Evolutionary conservation across 495 filamentous ascomycete genomes (phyloP).

Genomic region (Lasiosphaeria miniovina): DNA sequence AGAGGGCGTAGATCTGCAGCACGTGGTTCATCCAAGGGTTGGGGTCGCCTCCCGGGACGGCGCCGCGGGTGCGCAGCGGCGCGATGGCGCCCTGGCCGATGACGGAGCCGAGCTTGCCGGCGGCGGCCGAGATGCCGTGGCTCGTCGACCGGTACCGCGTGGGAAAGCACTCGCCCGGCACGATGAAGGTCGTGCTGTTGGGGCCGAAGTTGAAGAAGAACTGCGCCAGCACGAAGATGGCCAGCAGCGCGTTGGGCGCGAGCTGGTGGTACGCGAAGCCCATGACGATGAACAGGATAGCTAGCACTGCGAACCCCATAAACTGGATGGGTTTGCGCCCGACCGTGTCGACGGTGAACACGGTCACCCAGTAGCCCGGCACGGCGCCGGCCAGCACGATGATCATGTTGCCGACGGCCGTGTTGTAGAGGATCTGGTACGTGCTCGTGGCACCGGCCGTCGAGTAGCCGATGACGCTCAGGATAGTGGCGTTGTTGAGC

Average conservation of each 20-base stretch:
- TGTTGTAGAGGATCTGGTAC: slow-evolving; percentile 67
- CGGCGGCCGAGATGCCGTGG: slow-evolving; percentile 78
- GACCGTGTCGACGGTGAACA: slow-evolving; percentile 64
- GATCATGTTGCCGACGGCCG: slow-evolving; percentile 71
- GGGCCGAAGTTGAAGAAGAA: slow-evolving; percentile 72
- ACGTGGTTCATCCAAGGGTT: slow-evolving; percentile 75
- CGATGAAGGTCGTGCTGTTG: slow-evolving; percentile 86
- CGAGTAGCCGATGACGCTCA: slow-evolving; percentile 65
- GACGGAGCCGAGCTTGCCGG: slow-evolving; percentile 59
- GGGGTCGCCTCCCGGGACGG: slow-evolving; percentile 34
- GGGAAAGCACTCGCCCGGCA: slow-evolving; percentile 87
- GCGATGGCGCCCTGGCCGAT: slow-evolving; percentile 53
- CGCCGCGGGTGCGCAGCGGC: slow-evolving; percentile 47
- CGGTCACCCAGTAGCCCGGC: slow-evolving; percentile 74
- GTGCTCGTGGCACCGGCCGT: slow-evolving; percentile 47
- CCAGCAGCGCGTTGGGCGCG: slow-evolving; percentile 55
- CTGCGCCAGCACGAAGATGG: slow-evolving; percentile 76
- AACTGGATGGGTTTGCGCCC: slow-evolving; percentile 82
- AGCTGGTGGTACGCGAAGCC: slow-evolving; percentile 63
- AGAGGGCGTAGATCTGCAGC: slow-evolving; percentile 75
- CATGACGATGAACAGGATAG: slow-evolving; percentile 67
- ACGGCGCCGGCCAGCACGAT: slow-evolving; percentile 72
- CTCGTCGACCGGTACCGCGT: slow-evolving; percentile 82
- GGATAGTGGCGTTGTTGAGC: slow-evolving; percentile 69
- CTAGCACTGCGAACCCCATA: slow-evolving; percentile 69